Percentiles rank a stretch among this genome's conserved stretches.
phyloP scores from a whole-genome alignment of 1,139 yeast genomes.

The Blastobotrys capitulatus region DNA sequence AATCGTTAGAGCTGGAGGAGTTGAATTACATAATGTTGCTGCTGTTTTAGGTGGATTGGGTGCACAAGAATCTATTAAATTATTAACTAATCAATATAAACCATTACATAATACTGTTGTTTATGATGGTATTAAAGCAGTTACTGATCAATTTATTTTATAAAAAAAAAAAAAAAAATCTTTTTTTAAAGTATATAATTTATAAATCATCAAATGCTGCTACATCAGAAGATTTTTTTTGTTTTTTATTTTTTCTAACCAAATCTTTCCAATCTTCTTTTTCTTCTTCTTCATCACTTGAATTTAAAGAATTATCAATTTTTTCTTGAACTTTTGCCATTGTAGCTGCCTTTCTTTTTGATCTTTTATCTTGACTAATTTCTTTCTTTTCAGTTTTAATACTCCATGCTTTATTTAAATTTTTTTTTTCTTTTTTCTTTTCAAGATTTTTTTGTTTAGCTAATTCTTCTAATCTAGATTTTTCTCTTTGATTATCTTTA shows the following conservation, averaged over 20 bases:
- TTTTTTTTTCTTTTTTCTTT: constrained; percentile 38
- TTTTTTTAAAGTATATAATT: constrained; percentile 9
- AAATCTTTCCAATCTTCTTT: constrained; percentile 85
- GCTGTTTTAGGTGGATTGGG: constrained; percentile 72
- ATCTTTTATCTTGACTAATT: constrained; percentile 55
- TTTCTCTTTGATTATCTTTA: constrained; percentile 60
- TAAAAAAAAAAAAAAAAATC: constrained; percentile 55
- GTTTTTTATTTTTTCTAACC: constrained; percentile 58
- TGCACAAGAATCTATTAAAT: constrained; percentile 54
- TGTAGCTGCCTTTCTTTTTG: constrained; percentile 57
- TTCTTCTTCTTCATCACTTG: constrained; percentile 43
- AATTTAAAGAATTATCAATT: constrained; percentile 26
- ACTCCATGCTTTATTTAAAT: constrained; percentile 77
- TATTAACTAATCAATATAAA: constrained; percentile 64
- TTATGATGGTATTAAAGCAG: constrained; percentile 60
- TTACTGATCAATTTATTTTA: constrained; percentile 47
- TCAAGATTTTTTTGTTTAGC: constrained; percentile 30
- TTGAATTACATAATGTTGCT: constrained; percentile 43
- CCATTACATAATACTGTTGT: constrained; percentile 63
- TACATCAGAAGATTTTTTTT: constrained; percentile 39
- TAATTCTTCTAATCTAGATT: constrained; percentile 52
- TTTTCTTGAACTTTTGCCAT: constrained; percentile 41
- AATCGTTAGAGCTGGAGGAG: constrained; percentile 36
- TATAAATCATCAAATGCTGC: constrained; percentile 73
- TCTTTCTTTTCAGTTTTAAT: constrained; percentile 61